Evolutionary conservation across 805 yeast genomes (phyloP).

Genomic region (Saccharomyces cerevisiae): DNA sequence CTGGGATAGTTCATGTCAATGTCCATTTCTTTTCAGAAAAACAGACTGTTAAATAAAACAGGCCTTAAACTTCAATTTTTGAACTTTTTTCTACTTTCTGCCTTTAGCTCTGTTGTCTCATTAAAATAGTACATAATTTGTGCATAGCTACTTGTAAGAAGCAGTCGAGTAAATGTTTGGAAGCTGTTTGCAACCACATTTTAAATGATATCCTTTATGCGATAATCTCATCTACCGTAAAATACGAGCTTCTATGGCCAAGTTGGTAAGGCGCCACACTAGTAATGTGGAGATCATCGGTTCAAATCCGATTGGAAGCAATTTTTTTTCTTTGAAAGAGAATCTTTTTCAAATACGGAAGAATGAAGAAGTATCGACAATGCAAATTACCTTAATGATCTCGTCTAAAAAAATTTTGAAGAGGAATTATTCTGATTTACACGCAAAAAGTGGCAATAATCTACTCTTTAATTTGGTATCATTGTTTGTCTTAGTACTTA

Average conservation of each 20-base stretch:
- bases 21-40: no score
- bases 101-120: no score
- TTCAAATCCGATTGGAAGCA: constrained; percentile 69
- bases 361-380: background rate
- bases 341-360: background rate
- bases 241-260: constrained; percentile 46
- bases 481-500: background rate
- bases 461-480: background rate
- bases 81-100: no score
- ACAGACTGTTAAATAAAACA: no score
- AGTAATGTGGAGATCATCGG: constrained; percentile 83
- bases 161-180: no score
- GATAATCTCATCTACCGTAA: no score
- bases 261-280: constrained; percentile 84
- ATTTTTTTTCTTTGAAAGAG: background rate
- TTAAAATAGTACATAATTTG: no score
- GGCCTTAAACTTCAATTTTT: no score
- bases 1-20: no score
- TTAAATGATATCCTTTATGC: no score
- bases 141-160: no score
- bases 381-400: background rate
- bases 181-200: no score
- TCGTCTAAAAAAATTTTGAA: background rate
- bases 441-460: background rate
- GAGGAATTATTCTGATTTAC: background rate